Evolutionary conservation across 805 yeast genomes (phyloP).

Genomic region (Candida taoyuanica): DNA sequence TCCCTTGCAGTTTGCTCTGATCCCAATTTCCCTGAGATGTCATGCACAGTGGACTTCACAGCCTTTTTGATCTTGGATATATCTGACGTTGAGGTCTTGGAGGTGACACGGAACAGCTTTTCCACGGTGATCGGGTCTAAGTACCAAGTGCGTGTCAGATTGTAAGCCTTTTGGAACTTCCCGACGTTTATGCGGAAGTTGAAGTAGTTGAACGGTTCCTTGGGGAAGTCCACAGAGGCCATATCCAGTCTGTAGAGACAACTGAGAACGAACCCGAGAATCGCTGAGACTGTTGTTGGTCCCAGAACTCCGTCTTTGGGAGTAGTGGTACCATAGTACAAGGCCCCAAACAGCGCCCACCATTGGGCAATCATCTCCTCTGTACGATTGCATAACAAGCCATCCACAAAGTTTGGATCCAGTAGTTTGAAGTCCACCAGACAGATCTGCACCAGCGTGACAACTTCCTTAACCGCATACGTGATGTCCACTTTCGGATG

Average conservation of each 20-base stretch:
- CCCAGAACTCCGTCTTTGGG: conserved; percentile 54
- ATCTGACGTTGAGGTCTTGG: conserved; percentile 39
- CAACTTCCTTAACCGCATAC: conserved; percentile 46
- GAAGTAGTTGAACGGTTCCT: conserved; percentile 80
- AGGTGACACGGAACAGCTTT: conserved; percentile 43
- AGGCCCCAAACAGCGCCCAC: conserved; percentile 75
- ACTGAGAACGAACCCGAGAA: conserved; percentile 72
- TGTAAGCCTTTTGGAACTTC: conserved; percentile 71
- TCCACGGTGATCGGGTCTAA: conserved; percentile 55
- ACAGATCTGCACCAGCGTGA: conserved; percentile 68
- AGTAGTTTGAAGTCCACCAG: conserved; percentile 74
- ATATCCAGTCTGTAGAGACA: conserved; percentile 61
- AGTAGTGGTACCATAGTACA: conserved; percentile 31
- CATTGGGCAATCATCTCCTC: conserved; percentile 65
- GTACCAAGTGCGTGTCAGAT: conserved; percentile 45
- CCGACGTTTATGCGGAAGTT: conserved; percentile 62
- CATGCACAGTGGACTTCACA: conserved; percentile 71
- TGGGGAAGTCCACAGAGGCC: conserved; percentile 58
- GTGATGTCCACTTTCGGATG: conserved; percentile 32
- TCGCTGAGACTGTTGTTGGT: conserved; percentile 68
- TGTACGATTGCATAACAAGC: conserved; percentile 75
- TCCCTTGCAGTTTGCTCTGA: conserved; percentile 33
- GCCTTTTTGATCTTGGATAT: conserved; percentile 54
- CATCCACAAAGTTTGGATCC: conserved; percentile 71
- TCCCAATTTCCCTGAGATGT: conserved; percentile 42